Conservation (phyloP, 768 basidiomycete species). For the Austroboletus festivus region DNA sequence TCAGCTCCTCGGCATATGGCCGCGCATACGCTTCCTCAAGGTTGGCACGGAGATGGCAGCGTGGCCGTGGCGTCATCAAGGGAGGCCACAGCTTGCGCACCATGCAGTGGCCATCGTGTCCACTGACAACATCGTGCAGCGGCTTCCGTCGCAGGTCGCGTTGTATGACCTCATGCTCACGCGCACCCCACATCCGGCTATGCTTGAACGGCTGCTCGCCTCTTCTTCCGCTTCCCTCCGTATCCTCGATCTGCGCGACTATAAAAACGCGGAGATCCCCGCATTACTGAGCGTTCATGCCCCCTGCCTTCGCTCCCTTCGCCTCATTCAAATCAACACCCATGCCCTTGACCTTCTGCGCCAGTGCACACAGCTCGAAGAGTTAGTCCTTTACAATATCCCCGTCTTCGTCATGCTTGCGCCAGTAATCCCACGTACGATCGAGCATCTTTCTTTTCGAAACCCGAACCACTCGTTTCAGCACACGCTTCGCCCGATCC, state of each 20-base stretch:
- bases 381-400: slow-evolving; percentile 38
- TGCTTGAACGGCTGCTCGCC: slow-evolving; percentile 40
- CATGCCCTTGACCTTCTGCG: slow-evolving; percentile 33
- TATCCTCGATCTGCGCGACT: slow-evolving; percentile 41
- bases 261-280: slow-evolving; percentile 25
- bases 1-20: slow-evolving; percentile 39
- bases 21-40: slow-evolving; percentile 36
- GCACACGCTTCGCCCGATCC: slow-evolving; percentile 26
- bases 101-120: not conserved
- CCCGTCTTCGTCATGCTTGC: slow-evolving; percentile 34
- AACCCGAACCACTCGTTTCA: slow-evolving; percentile 25
- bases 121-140: not conserved
- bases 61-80: slow-evolving; percentile 28
- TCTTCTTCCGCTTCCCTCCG: slow-evolving; percentile 34
- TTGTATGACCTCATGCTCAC: slow-evolving; percentile 42
- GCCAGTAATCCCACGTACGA: slow-evolving; percentile 31
- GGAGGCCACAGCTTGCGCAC: no score
- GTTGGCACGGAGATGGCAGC: slow-evolving; percentile 38
- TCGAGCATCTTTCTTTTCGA: slow-evolving; percentile 41
- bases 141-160: slow-evolving; percentile 12
- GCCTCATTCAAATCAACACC: slow-evolving; percentile 35
- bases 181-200: slow-evolving; percentile 29
- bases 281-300: slow-evolving; percentile 28
- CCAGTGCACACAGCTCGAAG: slow-evolving; percentile 38
- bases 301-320: slow-evolving; percentile 41